Percentiles rank a stretch among this genome's conserved stretches.
Evolutionary conservation across 148 eudicot species (phyloP).

Genomic region (Polygonum aviculare): DNA sequence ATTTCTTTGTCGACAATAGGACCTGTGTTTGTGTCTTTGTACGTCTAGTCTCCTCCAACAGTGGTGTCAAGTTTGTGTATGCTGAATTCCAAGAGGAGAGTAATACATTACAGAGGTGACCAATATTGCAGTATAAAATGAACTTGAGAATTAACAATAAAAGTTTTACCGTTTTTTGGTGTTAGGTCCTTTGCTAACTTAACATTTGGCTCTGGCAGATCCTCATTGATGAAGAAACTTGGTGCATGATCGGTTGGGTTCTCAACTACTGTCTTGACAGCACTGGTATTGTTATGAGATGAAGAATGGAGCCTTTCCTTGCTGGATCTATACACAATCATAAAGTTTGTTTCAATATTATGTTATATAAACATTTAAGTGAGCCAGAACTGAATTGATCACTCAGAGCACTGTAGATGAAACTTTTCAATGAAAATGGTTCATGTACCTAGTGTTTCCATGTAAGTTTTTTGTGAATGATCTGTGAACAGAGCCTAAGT

Average conservation of each 20-base stretch:
- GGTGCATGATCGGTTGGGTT: slow-evolving; percentile 31
- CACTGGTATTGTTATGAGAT: slow-evolving; percentile 35
- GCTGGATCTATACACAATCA: slow-evolving; percentile 32
- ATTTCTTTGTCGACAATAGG: slow-evolving; percentile 40
- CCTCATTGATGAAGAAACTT: slow-evolving; percentile 14
- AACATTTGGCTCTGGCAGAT: slow-evolving; percentile 32
- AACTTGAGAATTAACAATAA: neutral
- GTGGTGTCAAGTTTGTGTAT: slow-evolving; percentile 29
- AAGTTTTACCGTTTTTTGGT: slow-evolving; percentile 51
- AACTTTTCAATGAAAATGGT: neutral
- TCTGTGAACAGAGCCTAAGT: slow-evolving; percentile 48
- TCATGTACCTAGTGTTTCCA: slow-evolving; percentile 56
- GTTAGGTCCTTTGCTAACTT: slow-evolving; percentile 40
- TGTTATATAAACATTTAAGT: neutral
- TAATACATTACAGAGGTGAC: neutral
- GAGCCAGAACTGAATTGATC: neutral
- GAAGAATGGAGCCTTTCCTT: slow-evolving; percentile 60
- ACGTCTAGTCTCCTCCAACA: slow-evolving; percentile 70
- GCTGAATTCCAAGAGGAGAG: neutral
- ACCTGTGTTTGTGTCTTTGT: slow-evolving; percentile 79
- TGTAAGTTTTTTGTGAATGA: slow-evolving; percentile 38
- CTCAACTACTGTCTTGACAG: slow-evolving; percentile 68
- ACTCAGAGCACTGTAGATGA: neutral
- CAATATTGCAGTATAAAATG: neutral
- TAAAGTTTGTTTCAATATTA: neutral